Evolutionary conservation across 768 basidiomycete genomes (phyloP).

Genomic region (Leccinum fibrillosum): DNA sequence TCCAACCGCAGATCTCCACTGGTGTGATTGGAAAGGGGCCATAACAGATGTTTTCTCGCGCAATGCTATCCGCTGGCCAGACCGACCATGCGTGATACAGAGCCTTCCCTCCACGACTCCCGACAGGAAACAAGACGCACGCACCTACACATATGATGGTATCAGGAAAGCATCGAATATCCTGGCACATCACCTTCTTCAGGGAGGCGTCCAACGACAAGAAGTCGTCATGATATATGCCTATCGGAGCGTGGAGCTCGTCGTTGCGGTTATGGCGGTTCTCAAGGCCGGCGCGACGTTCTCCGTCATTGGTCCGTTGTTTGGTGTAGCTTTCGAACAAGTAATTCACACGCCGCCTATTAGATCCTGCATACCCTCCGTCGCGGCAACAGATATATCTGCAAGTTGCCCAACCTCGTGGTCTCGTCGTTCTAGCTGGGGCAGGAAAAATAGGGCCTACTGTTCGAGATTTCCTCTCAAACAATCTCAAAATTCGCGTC

Average conservation of each 20-base stretch:
- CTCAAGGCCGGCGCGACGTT: conserved; percentile 96
- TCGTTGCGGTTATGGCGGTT: conserved; percentile 95
- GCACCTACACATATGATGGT: conserved; percentile 71
- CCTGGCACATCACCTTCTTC: conserved; percentile 84
- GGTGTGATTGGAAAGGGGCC: conserved; percentile 97
- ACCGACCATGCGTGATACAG: conserved; percentile 88
- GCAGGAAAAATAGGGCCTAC: conserved; percentile 78
- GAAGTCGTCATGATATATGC: conserved; percentile 99
- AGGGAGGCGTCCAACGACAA: conserved; percentile 82
- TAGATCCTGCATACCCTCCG: conserved; percentile 96
- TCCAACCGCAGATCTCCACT: conserved; percentile 85
- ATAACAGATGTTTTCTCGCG: conserved; percentile 92
- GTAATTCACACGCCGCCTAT: not conserved
- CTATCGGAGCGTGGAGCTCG: conserved; percentile 91
- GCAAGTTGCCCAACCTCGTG: conserved; percentile 88
- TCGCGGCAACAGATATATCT: conserved; percentile 92
- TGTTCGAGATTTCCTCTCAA: conserved; percentile 79
- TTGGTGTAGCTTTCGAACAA: not conserved
- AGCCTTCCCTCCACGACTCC: conserved; percentile 44
- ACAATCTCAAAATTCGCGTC: conserved; percentile 79
- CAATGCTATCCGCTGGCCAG: conserved; percentile 79
- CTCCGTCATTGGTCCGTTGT: conserved; percentile 84
- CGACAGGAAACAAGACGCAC: conserved; percentile 46
- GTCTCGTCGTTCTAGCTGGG: conserved; percentile 84
- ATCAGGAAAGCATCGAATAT: conserved; percentile 86